These are phyloP conservation scores for Perkinsela sp. DNA, from an alignment of 208 protist genomes.

Conservation along the genomic window DNA sequence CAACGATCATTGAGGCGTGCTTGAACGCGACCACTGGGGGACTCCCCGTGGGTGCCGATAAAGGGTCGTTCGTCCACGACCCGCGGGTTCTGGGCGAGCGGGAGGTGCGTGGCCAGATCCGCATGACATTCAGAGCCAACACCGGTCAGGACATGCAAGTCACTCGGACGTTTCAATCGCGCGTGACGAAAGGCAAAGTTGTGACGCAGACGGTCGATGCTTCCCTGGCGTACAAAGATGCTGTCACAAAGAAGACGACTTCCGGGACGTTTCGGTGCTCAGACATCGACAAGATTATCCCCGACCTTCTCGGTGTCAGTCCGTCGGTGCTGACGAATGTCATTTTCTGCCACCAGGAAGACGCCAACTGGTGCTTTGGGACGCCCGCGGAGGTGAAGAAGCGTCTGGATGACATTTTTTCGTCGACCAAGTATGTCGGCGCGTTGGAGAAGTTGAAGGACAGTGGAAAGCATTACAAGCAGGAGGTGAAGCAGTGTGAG, in stretches of 20 bases:
- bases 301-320: conserved; percentile 83
- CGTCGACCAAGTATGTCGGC: conserved; percentile 68
- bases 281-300: conserved; percentile 81
- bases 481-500: conserved; percentile 28
- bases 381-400: conserved; percentile 77
- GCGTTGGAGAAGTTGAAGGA: conserved; percentile 51
- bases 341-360: conserved; percentile 90
- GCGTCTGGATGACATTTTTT: conserved; percentile 96
- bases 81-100: conserved; percentile 71
- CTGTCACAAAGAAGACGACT: conserved; percentile 30
- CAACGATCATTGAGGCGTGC: conserved; percentile 91
- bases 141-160: conserved; percentile 55
- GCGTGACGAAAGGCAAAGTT: conserved; percentile 46
- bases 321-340: conserved; percentile 88
- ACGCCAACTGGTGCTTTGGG: conserved; percentile 83
- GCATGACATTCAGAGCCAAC: conserved; percentile 57
- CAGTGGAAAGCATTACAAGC: conserved; percentile 43
- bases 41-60: conserved; percentile 62
- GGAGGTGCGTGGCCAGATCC: conserved; percentile 88
- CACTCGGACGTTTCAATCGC: conserved; percentile 64
- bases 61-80: conserved; percentile 88
- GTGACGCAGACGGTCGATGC: conserved; percentile 73
- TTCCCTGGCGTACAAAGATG: conserved; percentile 63
- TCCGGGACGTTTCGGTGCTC: conserved; percentile 52
- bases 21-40: conserved; percentile 83